Base-by-base conservation (phyloP, 192 early-diverging fungal species). In the Rhizoclosmatium globosum region DNA sequence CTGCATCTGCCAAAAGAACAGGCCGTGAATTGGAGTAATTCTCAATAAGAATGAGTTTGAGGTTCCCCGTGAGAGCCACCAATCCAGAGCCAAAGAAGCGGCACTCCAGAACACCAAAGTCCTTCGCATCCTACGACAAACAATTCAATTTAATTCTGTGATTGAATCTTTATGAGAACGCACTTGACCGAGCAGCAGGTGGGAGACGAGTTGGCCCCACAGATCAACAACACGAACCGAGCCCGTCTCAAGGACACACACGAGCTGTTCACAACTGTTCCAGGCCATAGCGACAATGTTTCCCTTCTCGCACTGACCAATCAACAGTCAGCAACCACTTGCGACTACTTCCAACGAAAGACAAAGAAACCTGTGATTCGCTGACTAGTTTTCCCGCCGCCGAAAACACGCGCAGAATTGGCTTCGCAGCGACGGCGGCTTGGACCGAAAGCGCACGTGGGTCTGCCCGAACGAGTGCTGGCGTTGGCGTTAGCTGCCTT, bases 381-480 rank as follows among this genome's bases (percentile, higher is more conserved):
- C 95, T 91, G 53, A 99, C 89, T 1, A 94, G 82, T 73, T 90
- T 90, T 47, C 98, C 98, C 43, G 95, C 88, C 43, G 93, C 93
- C 6, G 95, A 92, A 76, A 95, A 99, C 89, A 74, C 90, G 90
- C 50, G 98, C 93, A 47, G 31, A 45, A 11, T 38, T 7, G 9
- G 41, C 45, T 38, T 60, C 42, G 42, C 23, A 15, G 21, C 73
- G 23, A 74, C 17, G n/a, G 60, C 41, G 19, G 73, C 73, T 6
- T 60, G 11, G 41, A 74, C 15, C 45, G 61, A 57, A 38, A 74
- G 59, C 21, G 73, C 15, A 9, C 43, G 38, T 6, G 73, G 7
- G 81, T 97, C 96, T 74, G 98, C 94, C 42, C 97, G 90, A n/a
- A 98, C 91, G 82, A 98, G 88, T 3, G 98, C 98, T 93, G 21